A percentile compares a stretch with the other conserved stretches of the same genome.
Conservation (phyloP, 441 rosid genomes). For the Eutrema salsugineum region DNA sequence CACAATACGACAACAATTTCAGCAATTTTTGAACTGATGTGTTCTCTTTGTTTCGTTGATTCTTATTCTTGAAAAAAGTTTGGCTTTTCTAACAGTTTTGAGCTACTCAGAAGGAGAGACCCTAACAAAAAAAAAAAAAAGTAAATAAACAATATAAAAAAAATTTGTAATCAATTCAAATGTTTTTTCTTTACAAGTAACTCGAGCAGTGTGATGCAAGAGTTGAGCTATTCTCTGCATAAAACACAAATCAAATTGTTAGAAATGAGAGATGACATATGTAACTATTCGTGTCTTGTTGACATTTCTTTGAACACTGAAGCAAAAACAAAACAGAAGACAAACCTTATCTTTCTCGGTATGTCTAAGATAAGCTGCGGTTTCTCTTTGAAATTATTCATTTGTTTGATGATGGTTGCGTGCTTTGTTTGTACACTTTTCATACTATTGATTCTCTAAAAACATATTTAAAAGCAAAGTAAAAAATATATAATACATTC, state of each 20-base stretch:
- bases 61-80: background rate
- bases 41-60: background rate
- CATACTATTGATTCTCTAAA: too few species aligned
- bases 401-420: too few species aligned
- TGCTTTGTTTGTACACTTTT: too few species aligned
- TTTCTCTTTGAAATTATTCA: conserved; percentile 28
- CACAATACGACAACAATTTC: background rate
- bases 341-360: conserved; percentile 63
- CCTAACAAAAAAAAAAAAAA: background rate
- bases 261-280: background rate
- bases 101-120: background rate
- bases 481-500: too few species aligned
- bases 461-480: too few species aligned
- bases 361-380: conserved; percentile 30
- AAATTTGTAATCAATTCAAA: conserved; percentile 18
- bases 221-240: conserved; percentile 56
- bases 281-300: background rate
- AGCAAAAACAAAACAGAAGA: background rate
- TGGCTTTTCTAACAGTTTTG: background rate
- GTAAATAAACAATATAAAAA: background rate
- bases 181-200: conserved; percentile 36
- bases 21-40: background rate
- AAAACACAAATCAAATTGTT: background rate
- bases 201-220: conserved; percentile 55
- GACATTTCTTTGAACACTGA: conserved; percentile 30